Percentiles rank a stretch among this genome's conserved stretches.
These are phyloP conservation scores for Aspergillus nomiae DNA, from an alignment of 2,329 filamentous ascomycete species.

Conservation along the genomic window DNA sequence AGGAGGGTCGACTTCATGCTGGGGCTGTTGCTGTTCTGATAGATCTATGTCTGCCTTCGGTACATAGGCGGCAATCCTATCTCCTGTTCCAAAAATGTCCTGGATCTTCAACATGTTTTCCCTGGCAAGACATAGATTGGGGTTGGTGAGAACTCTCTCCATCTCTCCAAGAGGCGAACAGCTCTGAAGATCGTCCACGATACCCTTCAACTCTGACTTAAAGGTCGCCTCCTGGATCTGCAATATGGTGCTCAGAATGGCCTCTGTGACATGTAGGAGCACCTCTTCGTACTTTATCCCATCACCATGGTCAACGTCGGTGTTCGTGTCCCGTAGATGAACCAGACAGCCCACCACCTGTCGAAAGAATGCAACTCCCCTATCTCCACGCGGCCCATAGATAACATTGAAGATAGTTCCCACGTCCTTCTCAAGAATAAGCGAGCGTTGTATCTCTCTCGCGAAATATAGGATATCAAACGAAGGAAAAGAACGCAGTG, in stretches of 20 bases:
- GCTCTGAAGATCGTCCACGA: slow-evolving; percentile 2
- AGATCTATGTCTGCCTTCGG: not conserved
- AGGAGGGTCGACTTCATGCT: not conserved
- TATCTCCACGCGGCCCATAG: not conserved
- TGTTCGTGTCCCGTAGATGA: not conserved
- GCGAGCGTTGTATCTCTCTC: not conserved
- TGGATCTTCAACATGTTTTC: not conserved
- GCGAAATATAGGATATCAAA: slow-evolving; percentile 1
- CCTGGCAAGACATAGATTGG: not conserved
- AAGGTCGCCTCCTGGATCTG: slow-evolving; percentile 10
- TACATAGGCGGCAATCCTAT: not conserved
- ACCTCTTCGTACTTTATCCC: slow-evolving; percentile 2
- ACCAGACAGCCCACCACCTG: not conserved
- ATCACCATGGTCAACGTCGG: not conserved
- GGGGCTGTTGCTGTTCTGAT: not conserved
- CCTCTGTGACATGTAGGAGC: slow-evolving; percentile 7
- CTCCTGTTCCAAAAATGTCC: not conserved
- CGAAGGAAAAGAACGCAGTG: slow-evolving; percentile 15
- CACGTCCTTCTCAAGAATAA: not conserved
- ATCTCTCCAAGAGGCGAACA: not conserved
- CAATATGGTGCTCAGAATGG: slow-evolving; percentile 6
- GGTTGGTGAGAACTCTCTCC: not conserved
- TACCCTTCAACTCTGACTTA: slow-evolving; percentile 2
- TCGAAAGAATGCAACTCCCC: not conserved
- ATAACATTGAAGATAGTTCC: not conserved